Evolutionary conservation across 352 stramenopile genomes (phyloP).

Genomic region (Phytophthora crassamura): DNA sequence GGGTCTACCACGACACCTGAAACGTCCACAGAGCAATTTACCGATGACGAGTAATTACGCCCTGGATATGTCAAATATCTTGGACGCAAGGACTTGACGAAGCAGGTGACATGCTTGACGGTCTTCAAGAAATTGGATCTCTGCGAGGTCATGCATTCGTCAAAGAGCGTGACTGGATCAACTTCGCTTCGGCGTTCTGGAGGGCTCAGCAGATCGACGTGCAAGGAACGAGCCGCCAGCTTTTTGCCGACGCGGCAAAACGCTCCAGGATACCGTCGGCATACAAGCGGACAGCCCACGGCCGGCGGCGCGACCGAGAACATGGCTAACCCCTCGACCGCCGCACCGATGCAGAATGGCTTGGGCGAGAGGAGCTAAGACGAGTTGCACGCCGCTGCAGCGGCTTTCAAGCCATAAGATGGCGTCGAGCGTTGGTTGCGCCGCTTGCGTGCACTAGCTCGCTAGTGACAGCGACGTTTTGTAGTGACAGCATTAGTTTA

Average conservation of each 20-base stretch:
- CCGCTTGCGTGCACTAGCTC: too few species aligned
- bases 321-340: slow-evolving; percentile 34
- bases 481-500: too few species aligned
- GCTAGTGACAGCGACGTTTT: too few species aligned
- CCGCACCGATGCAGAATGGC: slow-evolving; percentile 35
- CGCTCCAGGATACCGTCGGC: neutral
- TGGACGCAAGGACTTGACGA: slow-evolving; percentile 1
- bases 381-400: slow-evolving; percentile 1
- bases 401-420: slow-evolving; percentile 39
- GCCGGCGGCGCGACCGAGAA: slow-evolving; percentile 13
- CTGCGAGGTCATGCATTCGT: neutral
- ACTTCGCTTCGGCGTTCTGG: neutral
- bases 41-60: neutral
- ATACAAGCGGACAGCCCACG: slow-evolving; percentile 15
- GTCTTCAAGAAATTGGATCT: slow-evolving; percentile 14
- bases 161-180: neutral
- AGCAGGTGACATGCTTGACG: slow-evolving; percentile 8
- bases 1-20: slow-evolving; percentile 13
- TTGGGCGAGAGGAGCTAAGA: slow-evolving; percentile 10
- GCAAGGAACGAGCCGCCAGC: slow-evolving; percentile 24
- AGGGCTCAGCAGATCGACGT: slow-evolving; percentile 27
- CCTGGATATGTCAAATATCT: neutral
- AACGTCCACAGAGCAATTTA: slow-evolving; percentile 19
- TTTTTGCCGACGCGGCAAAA: slow-evolving; percentile 5
- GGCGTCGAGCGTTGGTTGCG: slow-evolving; percentile 22